Evolutionary conservation across 1,284 basidiomycete species (phyloP).

Genomic region (Erythrobasidium hasegawianum): DNA sequence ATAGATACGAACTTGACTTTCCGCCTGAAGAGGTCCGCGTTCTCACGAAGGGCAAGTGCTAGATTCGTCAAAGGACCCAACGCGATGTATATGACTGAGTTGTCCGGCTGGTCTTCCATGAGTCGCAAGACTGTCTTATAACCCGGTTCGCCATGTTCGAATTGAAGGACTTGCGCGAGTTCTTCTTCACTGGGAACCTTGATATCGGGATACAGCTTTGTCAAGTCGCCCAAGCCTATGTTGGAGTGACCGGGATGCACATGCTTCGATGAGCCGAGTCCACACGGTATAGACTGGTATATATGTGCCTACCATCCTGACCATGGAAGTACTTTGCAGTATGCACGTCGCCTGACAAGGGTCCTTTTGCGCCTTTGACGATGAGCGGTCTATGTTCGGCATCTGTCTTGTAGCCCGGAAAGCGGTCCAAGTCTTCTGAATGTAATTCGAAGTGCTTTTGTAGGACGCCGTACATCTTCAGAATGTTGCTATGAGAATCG

Average conservation of each 20-base stretch:
- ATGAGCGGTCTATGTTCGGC: slow-evolving; percentile 50
- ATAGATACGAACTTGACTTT: slow-evolving; percentile 64
- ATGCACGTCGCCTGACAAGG: slow-evolving; percentile 70
- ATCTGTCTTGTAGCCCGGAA: slow-evolving; percentile 56
- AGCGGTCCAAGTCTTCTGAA: slow-evolving; percentile 59
- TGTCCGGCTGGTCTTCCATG: slow-evolving; percentile 58
- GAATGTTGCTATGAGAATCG: slow-evolving; percentile 59
- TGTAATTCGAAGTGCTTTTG: slow-evolving; percentile 61
- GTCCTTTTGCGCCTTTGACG: slow-evolving; percentile 62
- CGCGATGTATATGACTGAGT: slow-evolving; percentile 74
- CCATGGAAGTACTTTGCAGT: slow-evolving; percentile 74
- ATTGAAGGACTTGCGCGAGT: slow-evolving; percentile 20
- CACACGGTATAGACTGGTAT: no score
- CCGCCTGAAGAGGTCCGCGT: slow-evolving; percentile 58
- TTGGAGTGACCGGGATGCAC: neutral
- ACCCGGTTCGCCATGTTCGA: slow-evolving; percentile 54
- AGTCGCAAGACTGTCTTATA: slow-evolving; percentile 64
- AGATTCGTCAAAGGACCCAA: slow-evolving; percentile 87
- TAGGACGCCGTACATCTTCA: slow-evolving; percentile 71
- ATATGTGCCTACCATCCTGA: slow-evolving; percentile 42
- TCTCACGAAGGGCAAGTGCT: slow-evolving; percentile 62
- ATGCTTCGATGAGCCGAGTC: neutral
- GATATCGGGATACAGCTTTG: slow-evolving; percentile 67
- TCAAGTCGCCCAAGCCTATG: slow-evolving; percentile 66
- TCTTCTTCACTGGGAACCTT: slow-evolving; percentile 49